These are phyloP conservation scores for Argentina anserina DNA, from an alignment of 306 rosid species.

Conservation along the genomic window DNA sequence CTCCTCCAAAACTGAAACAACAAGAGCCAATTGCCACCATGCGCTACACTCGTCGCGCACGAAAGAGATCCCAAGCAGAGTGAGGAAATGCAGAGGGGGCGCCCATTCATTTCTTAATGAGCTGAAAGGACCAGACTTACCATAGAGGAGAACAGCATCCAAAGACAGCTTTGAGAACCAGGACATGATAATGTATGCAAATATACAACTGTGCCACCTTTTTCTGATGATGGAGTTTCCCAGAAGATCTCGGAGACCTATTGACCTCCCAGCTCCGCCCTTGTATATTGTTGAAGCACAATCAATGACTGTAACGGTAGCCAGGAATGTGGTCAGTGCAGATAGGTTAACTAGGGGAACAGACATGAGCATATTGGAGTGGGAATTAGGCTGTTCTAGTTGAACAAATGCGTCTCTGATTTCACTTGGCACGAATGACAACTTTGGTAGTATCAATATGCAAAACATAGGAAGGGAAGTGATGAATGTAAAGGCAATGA, in stretches of 20 bases:
- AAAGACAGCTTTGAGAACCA: not conserved
- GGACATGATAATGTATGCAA: not conserved
- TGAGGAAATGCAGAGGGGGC: not conserved
- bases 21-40: constrained; percentile 46
- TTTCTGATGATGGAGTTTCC: not conserved
- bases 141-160: not conserved
- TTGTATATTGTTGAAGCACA: not conserved
- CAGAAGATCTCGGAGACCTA: not conserved
- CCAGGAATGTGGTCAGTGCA: not conserved
- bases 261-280: not conserved
- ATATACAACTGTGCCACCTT: not conserved
- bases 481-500: constrained; percentile 1
- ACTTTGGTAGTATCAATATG: not conserved
- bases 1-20: constrained; percentile 41
- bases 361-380: not conserved
- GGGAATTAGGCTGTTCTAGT: not conserved
- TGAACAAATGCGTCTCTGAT: not conserved
- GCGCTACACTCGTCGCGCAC: constrained; percentile 11
- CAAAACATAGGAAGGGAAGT: constrained; percentile 3
- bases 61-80: not conserved
- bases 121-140: not conserved
- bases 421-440: not conserved
- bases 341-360: not conserved
- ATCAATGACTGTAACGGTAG: not conserved
- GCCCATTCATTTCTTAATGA: not conserved